Evolutionary conservation across 2,329 filamentous ascomycete genomes (phyloP), one percentile per base, ranked within the genome.

Genomic region (Lojkania enalia): DNA sequence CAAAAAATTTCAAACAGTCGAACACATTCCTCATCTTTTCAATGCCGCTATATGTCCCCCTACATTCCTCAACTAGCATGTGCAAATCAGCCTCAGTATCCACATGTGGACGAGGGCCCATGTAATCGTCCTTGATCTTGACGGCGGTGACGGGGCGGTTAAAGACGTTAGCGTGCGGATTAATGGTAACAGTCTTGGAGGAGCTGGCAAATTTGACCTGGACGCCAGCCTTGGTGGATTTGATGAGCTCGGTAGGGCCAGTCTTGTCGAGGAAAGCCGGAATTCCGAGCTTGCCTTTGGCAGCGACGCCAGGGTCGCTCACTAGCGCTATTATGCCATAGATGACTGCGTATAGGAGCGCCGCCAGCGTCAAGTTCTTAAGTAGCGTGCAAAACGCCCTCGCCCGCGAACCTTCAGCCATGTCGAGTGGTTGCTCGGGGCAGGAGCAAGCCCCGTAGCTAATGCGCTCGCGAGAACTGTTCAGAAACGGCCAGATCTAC

Each of bases 1-100:
- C 71, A 50, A 81, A 67, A 54, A 77, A 81, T 46, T 75, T 65
- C 16, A 81, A 59, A 53, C 77, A 81, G 43, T 78, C 74, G 39
- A 74, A 74, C 2, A 80, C 76, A 52, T 76, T 75, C 39, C 74
- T 66, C 77, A 80, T 79, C 69, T 77, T 78, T 63, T 81, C 77
- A 16, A 80, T 64, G n/a, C 76, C 74, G 37, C 61, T 57, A 49
- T 78, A 76, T 27, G 75, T 74, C 12, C 78, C 78, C 52, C 77
- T 66, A 60, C 78, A 81, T 49, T 76, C 70, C 51, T 80, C 74
- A 9, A 81, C 72, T 42, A 81, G 56, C 61, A 73, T 70, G 40
- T 77, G 71, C 42, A 79, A 62, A 51, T 81, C 77, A 15, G 77
- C 78, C 55, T 78, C 71, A 15, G 76, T 79, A 54, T 81, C 76